Percentiles rank a stretch among this genome's conserved stretches.
phyloP scores from a whole-genome alignment of 164 flowering plant genomes.

The Magnolia kwangsiensis region DNA sequence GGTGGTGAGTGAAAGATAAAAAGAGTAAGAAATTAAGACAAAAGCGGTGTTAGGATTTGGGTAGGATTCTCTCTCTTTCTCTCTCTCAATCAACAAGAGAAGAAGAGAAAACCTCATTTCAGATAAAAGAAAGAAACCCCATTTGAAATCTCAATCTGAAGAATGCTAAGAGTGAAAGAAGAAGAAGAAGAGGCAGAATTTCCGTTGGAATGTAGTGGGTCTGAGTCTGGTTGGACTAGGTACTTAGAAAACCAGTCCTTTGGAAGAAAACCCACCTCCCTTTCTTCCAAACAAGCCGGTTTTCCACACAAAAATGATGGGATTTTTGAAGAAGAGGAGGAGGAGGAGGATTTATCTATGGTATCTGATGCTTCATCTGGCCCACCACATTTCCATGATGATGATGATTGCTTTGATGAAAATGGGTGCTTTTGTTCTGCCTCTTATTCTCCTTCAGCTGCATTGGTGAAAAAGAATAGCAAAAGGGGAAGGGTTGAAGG shows the following conservation, averaged over 20 bases:
- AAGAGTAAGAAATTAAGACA: slow-evolving; percentile 1
- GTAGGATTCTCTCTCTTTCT: neutral
- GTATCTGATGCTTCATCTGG: slow-evolving; percentile 96
- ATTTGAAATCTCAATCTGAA: slow-evolving; percentile 1
- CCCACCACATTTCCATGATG: slow-evolving; percentile 59
- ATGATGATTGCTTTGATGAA: slow-evolving; percentile 34
- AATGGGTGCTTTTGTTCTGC: slow-evolving; percentile 26
- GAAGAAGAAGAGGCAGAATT: slow-evolving; percentile 12
- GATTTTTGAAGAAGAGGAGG: slow-evolving; percentile 5
- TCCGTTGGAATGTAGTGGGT: slow-evolving; percentile 56
- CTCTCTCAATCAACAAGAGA: neutral
- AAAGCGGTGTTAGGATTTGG: slow-evolving; percentile 5
- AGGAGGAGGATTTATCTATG: slow-evolving; percentile 77
- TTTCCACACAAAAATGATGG: neutral
- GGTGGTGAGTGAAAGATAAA: slow-evolving; percentile 1
- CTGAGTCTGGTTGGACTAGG: slow-evolving; percentile 93
- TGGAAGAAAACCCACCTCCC: slow-evolving; percentile 1
- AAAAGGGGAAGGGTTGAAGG: slow-evolving; percentile 35
- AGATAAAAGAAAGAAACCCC: neutral
- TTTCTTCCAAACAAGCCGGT: slow-evolving; percentile 9
- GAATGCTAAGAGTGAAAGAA: slow-evolving; percentile 27
- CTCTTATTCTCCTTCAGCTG: slow-evolving; percentile 14
- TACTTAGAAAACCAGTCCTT: slow-evolving; percentile 57
- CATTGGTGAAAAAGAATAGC: slow-evolving; percentile 23
- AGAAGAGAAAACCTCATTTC: neutral